These are phyloP conservation scores for Pyrus communis DNA, from an alignment of 306 rosid genomes.

Conservation along the genomic window DNA sequence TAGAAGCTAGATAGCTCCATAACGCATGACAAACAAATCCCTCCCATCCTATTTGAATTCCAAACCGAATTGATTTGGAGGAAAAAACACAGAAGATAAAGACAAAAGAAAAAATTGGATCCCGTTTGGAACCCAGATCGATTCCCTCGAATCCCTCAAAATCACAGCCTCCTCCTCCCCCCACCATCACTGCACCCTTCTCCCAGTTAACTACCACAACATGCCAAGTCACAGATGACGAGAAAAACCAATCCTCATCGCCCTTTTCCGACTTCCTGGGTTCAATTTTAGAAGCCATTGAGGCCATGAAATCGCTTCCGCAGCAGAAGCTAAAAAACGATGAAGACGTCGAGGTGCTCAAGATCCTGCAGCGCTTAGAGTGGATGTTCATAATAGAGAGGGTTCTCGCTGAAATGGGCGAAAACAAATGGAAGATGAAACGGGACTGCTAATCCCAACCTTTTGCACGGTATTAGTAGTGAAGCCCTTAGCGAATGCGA, in stretches of 20 bases:
- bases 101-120: no score
- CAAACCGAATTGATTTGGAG: no score
- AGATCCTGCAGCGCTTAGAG: constrained; percentile 49
- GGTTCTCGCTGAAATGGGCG: constrained; percentile 41
- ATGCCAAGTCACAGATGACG: neutral
- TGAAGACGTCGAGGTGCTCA: constrained; percentile 60
- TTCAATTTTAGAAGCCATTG: constrained; percentile 45
- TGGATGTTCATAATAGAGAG: constrained; percentile 75
- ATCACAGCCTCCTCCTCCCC: constrained; percentile 24
- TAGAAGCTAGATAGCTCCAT: no score
- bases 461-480: no score
- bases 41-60: no score
- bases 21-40: no score
- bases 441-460: no score
- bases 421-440: neutral
- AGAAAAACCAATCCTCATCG: constrained; percentile 14
- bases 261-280: constrained; percentile 52
- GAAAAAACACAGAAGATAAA: no score
- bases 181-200: neutral
- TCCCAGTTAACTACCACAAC: neutral
- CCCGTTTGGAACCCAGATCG: no score
- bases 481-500: no score
- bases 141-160: neutral
- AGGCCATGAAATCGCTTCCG: constrained; percentile 54
- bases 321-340: constrained; percentile 67